Conservation (phyloP, 768 basidiomycete genomes). For the Brasilioporus rufonigricans region DNA sequence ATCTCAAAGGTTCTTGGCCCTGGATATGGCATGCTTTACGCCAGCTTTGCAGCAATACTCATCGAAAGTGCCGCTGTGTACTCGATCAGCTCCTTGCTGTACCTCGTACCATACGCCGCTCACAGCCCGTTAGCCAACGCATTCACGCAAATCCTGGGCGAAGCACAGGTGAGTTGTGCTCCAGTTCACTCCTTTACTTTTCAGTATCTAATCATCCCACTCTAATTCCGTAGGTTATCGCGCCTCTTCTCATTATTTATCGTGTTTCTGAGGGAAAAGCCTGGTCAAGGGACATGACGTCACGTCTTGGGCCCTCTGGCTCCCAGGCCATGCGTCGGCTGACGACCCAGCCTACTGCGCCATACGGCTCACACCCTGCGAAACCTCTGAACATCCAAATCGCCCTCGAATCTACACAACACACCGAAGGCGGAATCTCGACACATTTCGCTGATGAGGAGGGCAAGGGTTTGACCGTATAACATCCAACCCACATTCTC, state of each 20-base stretch:
- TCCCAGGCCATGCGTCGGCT: conserved; percentile 13
- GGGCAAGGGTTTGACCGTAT: conserved; percentile 4
- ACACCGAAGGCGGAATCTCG: not conserved
- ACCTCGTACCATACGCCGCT: conserved; percentile 27
- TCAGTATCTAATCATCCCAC: not conserved
- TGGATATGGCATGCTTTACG: conserved; percentile 26
- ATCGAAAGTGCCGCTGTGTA: conserved; percentile 36
- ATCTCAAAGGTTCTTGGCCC: conserved; percentile 27
- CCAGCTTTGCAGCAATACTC: conserved; percentile 33
- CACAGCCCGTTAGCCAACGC: conserved; percentile 25
- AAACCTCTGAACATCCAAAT: conserved; percentile 14
- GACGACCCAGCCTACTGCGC: not conserved
- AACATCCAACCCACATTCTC: not conserved
- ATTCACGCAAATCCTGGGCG: conserved; percentile 30
- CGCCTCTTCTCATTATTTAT: conserved; percentile 46
- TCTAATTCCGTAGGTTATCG: conserved; percentile 37
- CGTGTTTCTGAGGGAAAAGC: conserved; percentile 46
- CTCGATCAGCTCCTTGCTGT: conserved; percentile 29
- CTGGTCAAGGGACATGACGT: conserved; percentile 30
- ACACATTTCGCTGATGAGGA: conserved; percentile 8
- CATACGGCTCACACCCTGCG: not conserved
- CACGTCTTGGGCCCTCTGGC: conserved; percentile 1
- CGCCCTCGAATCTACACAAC: conserved; percentile 5
- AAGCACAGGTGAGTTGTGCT: conserved; percentile 23
- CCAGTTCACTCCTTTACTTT: not conserved